A percentile compares a stretch with the other conserved stretches of the same genome.
These are phyloP conservation scores for Camelina hispida DNA, from an alignment of 345 rosid genomes.

Conservation along the genomic window DNA sequence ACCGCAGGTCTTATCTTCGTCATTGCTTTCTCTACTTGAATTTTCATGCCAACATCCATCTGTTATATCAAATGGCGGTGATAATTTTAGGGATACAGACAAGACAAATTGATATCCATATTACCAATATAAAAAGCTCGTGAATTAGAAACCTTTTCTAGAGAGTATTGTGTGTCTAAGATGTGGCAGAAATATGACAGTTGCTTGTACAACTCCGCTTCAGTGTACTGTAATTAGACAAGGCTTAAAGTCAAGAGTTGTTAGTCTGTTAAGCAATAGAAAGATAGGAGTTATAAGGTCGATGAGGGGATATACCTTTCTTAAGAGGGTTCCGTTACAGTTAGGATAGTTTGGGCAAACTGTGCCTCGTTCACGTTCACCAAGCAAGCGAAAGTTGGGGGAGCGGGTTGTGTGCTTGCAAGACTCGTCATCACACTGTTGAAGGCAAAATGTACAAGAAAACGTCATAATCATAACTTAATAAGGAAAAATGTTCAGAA, in stretches of 20 bases:
- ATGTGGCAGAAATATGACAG: conserved; percentile 83
- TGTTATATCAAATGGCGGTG: conserved; percentile 37
- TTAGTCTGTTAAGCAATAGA: conserved; percentile 6
- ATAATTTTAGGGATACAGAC: conserved; percentile 10
- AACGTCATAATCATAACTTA: conserved; percentile 9
- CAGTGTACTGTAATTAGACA: conserved; percentile 62
- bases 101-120: background rate
- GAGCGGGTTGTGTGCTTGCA: conserved; percentile 82
- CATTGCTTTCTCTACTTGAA: conserved; percentile 66
- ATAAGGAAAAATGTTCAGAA: conserved; percentile 2
- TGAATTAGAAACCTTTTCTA: conserved; percentile 64
- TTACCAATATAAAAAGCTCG: background rate
- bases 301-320: conserved; percentile 59
- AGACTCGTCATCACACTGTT: conserved; percentile 94
- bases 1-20: conserved; percentile 60
- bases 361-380: conserved; percentile 94
- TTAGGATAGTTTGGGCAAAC: conserved; percentile 94
- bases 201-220: conserved; percentile 92
- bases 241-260: background rate
- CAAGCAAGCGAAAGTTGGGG: conserved; percentile 65
- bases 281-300: conserved; percentile 1
- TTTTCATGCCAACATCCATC: conserved; percentile 59
- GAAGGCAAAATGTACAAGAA: conserved; percentile 29
- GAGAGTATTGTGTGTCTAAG: conserved; percentile 66
- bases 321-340: conserved; percentile 77